Base-by-base conservation (phyloP, 2,329 filamentous ascomycete species). In the Ophiostoma perfectum region DNA sequence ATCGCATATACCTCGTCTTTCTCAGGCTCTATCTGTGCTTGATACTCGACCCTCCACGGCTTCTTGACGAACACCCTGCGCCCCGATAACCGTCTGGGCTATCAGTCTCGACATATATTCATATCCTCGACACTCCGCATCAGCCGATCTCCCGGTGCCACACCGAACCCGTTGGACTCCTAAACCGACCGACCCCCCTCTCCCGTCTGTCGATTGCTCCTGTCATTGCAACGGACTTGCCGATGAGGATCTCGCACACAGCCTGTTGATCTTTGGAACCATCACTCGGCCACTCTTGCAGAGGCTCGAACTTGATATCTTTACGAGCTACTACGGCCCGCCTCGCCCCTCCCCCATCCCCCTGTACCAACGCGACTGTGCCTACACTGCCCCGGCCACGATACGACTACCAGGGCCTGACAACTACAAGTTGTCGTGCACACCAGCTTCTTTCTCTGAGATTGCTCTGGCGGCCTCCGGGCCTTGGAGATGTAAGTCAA, bases 391-490 rank as follows among this genome's bases (percentile, higher is more conserved):
- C 63, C 64, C 63, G 18, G 45, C 63, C 39, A 27, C 11, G 38
- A 27, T 38, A 47, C 63, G 62, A 64, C 63, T 58, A 49, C 47
- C 65, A 67, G 49, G 47, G 36, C 38, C 16, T 63, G 60, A 63
- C 60, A 63, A 63, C 60, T 41, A 27, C 39, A 42, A 63, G 60
- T 63, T 63, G 60, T 63, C 60, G 60, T 42, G 38, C 42, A 62
- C 38, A 62, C 38, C 49, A 55, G 65, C 65, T 36, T 27, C n/a
- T 42, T 63, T 42, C 60, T 44, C 60, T 39, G 60, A 63, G 39
- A 70, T 70, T 68, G 55, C 38, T 62, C 64, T 70, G 71, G 71
- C 67, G 71, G 71, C 70, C 68, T 71, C 71, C 70, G 71, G 71
- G 70, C 70, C 70, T 65, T 66, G 65, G 68, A 39, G 39, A 11